Evolutionary conservation across 1,139 yeast species (phyloP), one percentile per base, ranked within the genome.

Genomic region (Nakaseomyces nivariensis): DNA sequence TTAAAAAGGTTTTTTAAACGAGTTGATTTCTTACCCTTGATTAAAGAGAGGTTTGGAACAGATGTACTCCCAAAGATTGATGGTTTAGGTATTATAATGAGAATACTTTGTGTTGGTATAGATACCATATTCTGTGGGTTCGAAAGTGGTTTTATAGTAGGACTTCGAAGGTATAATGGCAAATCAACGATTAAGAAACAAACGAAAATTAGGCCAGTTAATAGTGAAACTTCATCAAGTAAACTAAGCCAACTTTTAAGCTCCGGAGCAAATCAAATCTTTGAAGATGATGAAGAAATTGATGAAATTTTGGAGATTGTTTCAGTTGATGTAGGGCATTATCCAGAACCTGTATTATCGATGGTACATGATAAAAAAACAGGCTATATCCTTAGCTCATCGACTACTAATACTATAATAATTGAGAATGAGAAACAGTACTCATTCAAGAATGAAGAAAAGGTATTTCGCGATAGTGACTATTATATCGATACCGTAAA

Each of bases 121-220:
- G 56, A 51, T 6, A 42, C 52, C 8, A 48, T 59, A 2, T 59
- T 52, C 46, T 50, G 58, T 42, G 68, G 66, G 1, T 57, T 54
- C 48, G 68, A 65, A 49, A 55, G 63, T 51, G 68, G 68, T 5
- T 51, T 56, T 37, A 51, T 61, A 3, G 51, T 62, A 25, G 67
- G 65, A 2, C 52, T 63, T 27, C 49, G 47, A 45, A 34, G 46
- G 22, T 43, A 45, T 36, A 27, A 17, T 4, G 7, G 10, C 11
- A 17, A 45, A 37, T 26, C 40, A 11, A 26, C n/a, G 1, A 11
- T 22, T 8, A 13, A 33, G 31, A 29, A 13, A n/a, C n/a, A 29
- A 29, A 17, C 25, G 5, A 29, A 17, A 22, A 6, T 29, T 13
- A 31, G 7, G 25, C 9, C 9, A 5, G 22, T 33, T 33, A 13